Conservation (phyloP, 2,329 filamentous ascomycete genomes). For the Penicillium sumatraense region DNA sequence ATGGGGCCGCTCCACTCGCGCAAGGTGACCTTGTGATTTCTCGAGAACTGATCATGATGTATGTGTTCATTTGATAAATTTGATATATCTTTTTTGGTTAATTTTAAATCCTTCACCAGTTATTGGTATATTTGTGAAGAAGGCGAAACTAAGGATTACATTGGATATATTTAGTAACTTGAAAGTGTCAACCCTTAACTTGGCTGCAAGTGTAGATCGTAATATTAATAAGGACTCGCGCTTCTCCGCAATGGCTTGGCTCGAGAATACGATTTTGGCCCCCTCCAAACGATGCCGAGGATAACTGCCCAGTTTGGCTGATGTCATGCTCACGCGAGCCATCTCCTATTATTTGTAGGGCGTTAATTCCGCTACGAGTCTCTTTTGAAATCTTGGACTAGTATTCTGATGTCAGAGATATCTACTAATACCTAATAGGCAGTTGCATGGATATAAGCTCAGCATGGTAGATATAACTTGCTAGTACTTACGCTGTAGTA, state of each 20-base stretch:
- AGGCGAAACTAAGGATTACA: neutral
- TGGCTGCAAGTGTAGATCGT: neutral
- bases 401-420: too few relatives aligned
- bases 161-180: constrained; percentile 1
- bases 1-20: neutral
- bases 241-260: constrained; percentile 3
- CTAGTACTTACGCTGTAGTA: too few relatives aligned
- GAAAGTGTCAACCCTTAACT: neutral
- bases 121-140: neutral
- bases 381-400: too few relatives aligned
- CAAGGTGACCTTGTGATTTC: neutral
- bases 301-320: neutral
- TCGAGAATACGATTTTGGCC: neutral
- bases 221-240: constrained; percentile 2
- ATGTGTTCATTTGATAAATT: neutral
- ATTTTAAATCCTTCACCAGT: neutral
- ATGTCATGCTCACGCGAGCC: constrained; percentile 1
- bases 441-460: too few relatives aligned
- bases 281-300: neutral
- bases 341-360: neutral
- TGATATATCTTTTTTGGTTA: too few relatives aligned
- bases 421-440: too few relatives aligned
- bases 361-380: too few relatives aligned
- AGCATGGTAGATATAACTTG: too few relatives aligned
- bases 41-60: neutral